Base-by-base conservation (phyloP, 2,329 filamentous ascomycete genomes). In the Herpotrichia juniperi region DNA sequence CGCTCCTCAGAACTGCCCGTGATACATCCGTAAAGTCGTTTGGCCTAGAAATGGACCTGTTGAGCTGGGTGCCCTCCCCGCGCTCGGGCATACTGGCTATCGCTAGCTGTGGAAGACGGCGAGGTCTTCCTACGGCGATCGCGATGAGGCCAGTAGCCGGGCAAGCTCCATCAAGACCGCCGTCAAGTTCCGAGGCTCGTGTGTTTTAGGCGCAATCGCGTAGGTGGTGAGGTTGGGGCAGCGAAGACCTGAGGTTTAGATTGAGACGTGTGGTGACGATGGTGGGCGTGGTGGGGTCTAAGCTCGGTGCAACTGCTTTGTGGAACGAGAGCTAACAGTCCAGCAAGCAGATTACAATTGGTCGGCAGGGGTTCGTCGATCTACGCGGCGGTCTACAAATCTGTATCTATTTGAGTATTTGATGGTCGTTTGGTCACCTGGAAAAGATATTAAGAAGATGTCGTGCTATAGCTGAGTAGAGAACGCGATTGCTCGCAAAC, bases 81-180 rank as follows among this genome's bases (percentile, higher is more conserved):
- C 58, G 62, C 64, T 73, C 64, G 61, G 74, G 74, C 74, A 76
- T 76, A 71, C 73, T 75, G 73, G 74, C 72, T 73, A 68, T 75
- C 74, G 73, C 73, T 74, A 70, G 74, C 74, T 74, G 68, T 80
- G 78, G 76, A 74, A 81, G 80, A 79, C 81, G 57, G 51, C 48
- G 53, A 72, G 75, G 80, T 83, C 82, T 78, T 83, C 81, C 67
- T 71, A 83, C 81, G 79, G 80, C 80, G 77, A 79, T 83, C 80
- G 82, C 81, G 79, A 81, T 81, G 78, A 76, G 75, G 75, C 75
- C 76, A 77, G 75, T 71, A 75, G 73, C 77, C 78, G 75, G 72
- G 69, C 74, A 76, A 78, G 76, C 77, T 81, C 81, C 81, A 83
- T 83, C 74, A 81, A 80, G 77, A 57, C 67, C 62, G 67, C 54